Percentiles rank a stretch among this genome's conserved stretches.
phyloP scores from a whole-genome alignment of 345 rosid species.

The Microcos paniculata region DNA sequence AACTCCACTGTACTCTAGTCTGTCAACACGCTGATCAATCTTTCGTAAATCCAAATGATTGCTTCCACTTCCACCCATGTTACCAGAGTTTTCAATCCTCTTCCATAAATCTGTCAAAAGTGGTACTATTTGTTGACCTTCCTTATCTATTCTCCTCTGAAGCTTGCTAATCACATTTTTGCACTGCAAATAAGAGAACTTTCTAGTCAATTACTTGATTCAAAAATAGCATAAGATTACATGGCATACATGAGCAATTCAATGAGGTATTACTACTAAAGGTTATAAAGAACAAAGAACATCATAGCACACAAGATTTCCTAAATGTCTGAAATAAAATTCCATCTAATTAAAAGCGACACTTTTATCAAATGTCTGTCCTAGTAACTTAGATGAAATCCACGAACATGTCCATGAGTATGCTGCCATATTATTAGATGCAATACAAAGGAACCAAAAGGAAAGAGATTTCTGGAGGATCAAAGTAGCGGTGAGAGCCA shows the following conservation, averaged over 20 bases:
- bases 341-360: background rate
- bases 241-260: background rate
- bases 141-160: conserved; percentile 84
- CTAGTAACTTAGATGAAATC: background rate
- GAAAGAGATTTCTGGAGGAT: background rate
- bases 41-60: conserved; percentile 77
- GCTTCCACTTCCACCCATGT: conserved; percentile 61
- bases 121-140: conserved; percentile 95
- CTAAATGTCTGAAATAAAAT: background rate
- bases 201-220: conserved; percentile 15
- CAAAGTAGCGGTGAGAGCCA: background rate
- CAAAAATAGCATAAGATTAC: conserved; percentile 9
- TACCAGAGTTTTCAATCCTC: conserved; percentile 65
- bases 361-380: background rate
- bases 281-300: conserved; percentile 6
- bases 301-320: background rate
- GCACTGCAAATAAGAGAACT: conserved; percentile 55
- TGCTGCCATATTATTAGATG: background rate
- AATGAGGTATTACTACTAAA: background rate
- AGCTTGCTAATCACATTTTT: conserved; percentile 89
- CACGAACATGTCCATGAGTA: no score
- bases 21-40: conserved; percentile 86
- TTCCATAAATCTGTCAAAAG: conserved; percentile 88
- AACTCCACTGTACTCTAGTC: conserved; percentile 72
- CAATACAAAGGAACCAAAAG: background rate